Evolutionary conservation across 495 filamentous ascomycete genomes (phyloP).

Genomic region (Tuber calosporum): DNA sequence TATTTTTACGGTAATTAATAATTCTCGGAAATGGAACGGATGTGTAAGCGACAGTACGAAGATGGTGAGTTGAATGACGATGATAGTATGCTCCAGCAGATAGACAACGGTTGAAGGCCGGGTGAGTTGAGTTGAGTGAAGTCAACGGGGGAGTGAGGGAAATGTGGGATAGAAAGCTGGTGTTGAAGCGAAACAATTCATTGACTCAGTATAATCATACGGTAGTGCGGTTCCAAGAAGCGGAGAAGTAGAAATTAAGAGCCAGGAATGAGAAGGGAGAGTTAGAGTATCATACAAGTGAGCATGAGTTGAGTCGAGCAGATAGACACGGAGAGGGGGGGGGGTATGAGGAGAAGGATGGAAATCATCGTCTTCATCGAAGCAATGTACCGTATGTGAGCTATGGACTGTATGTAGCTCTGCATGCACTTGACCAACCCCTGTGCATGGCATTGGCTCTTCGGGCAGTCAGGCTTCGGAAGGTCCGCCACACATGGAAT

Average conservation of each 20-base stretch:
- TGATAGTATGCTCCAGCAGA: not conserved
- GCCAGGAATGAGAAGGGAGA: not conserved
- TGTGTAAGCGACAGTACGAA: not conserved
- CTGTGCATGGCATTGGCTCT: conserved; percentile 27
- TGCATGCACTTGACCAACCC: conserved; percentile 26
- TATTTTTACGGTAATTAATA: not conserved
- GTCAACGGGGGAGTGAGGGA: conserved; percentile 34
- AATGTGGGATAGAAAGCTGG: conserved; percentile 22
- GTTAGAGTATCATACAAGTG: not conserved
- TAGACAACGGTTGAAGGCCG: conserved; percentile 15
- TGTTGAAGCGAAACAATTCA: conserved; percentile 37
- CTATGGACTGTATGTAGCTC: conserved; percentile 14
- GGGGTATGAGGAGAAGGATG: conserved; percentile 11
- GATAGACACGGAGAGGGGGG: not conserved
- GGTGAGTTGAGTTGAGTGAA: conserved; percentile 14
- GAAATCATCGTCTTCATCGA: conserved; percentile 28
- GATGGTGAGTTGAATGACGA: not conserved
- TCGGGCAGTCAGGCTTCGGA: conserved; percentile 20
- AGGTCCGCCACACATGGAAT: conserved; percentile 7
- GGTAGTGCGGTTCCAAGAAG: conserved; percentile 16
- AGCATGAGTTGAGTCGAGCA: not conserved
- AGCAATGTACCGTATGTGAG: conserved; percentile 17
- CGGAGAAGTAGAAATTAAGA: not conserved
- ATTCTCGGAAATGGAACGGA: not conserved
- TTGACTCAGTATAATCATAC: conserved; percentile 22